Evolutionary conservation across 257 asterid genomes (phyloP), one percentile per base, ranked within the genome.

Genomic region (Nicotiana tomentosiformis): DNA sequence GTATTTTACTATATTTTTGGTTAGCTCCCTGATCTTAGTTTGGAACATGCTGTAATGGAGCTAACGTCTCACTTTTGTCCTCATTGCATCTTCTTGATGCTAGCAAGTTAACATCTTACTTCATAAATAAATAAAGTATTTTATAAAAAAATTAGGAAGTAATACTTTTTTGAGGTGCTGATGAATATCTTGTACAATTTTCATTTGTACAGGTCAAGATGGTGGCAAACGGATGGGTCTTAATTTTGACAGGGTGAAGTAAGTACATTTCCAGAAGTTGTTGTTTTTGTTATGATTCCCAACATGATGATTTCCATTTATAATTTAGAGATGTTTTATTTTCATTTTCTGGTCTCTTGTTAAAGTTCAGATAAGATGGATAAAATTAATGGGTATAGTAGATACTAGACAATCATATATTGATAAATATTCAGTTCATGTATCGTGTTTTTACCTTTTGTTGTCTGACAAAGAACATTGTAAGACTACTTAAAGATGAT

Each of bases 201-300:
- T 56, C 66, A 65, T 79, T 87, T 62, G 46, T 87, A 87, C 93
- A 92, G 98, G 97, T 82, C 97, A 95, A 86, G 99, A 95, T 90
- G 98, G 96, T 26, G 93, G 97, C 74, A 93, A 93, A 85, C 84
- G 99, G 72, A 95, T 95, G 98, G 99, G 99, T 33, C 88, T 95
- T n/a, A 92, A 92, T 78, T 95, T 95, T 83, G 99, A 95, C 79
- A 88, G 99, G 80, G 85, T 90, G 67, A 92, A 91, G 97, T 93
- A 86, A 91, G 97, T 90, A 55, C 46, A 60, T 82, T 84, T 23
- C 15, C 30, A 16, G 51, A 68, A 74, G 37, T 11, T 46, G 20
- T 46, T 49, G 37, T 58, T 74, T 43, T 74, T 23, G 32, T 74
- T 23, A 9, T 46, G 20, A 74, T 35, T 74, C 56, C 30, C 17